Conservation (phyloP, 768 basidiomycete species). For the Coprinellus aureogranulatus region DNA sequence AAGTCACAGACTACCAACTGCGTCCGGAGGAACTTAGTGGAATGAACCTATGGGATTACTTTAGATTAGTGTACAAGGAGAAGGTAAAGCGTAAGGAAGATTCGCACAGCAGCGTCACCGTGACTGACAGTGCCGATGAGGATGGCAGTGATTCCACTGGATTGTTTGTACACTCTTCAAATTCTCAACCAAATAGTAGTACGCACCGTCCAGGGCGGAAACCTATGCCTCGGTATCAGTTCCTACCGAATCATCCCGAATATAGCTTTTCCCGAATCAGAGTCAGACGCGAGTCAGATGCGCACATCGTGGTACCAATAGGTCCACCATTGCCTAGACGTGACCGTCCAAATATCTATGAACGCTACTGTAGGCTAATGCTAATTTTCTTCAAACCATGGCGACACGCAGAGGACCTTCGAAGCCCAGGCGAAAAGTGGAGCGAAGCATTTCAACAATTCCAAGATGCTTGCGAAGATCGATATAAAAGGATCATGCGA, state of each 20-base stretch:
- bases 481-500: constrained; percentile 20
- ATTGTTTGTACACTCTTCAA: neutral
- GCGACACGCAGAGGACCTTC: constrained; percentile 25
- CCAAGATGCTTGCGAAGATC: constrained; percentile 9
- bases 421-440: constrained; percentile 21
- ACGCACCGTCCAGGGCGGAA: neutral
- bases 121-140: neutral
- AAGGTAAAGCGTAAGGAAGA: too few relatives aligned
- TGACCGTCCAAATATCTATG: constrained; percentile 16
- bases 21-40: neutral
- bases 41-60: neutral
- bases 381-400: constrained; percentile 45
- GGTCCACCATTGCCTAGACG: constrained; percentile 33
- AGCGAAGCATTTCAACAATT: constrained; percentile 23
- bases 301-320: constrained; percentile 28
- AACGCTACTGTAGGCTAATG: constrained; percentile 34
- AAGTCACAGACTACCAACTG: neutral
- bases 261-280: constrained; percentile 6
- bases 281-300: neutral
- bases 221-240: neutral
- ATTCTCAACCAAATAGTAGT: neutral
- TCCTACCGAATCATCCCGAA: neutral
- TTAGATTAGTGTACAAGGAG: neutral
- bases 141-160: neutral
- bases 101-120: too few relatives aligned